Conservation (phyloP, 345 rosid species). For the Populus pruinosa region DNA sequence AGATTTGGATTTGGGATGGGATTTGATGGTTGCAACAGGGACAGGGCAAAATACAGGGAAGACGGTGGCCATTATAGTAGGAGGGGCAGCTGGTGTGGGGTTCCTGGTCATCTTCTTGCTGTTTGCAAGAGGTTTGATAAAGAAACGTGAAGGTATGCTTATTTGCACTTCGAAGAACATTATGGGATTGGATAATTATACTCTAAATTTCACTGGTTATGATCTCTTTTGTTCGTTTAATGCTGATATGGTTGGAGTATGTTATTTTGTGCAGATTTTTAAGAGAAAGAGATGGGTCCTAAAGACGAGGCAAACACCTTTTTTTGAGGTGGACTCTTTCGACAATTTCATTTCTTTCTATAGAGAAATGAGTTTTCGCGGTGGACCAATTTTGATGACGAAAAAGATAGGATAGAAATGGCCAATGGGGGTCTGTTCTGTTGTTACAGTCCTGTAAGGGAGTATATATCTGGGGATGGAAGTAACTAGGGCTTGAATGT, state of each 20-base stretch:
- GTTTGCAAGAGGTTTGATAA: conserved; percentile 71
- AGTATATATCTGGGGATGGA: conserved; percentile 13
- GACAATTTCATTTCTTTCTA: conserved; percentile 13
- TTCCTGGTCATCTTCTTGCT: conserved; percentile 78
- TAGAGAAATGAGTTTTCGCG: conserved; percentile 11
- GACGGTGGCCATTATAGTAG: conserved; percentile 95
- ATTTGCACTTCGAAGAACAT: neutral
- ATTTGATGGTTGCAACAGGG: conserved; percentile 34
- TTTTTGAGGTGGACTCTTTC: conserved; percentile 25
- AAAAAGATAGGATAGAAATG: conserved; percentile 9
- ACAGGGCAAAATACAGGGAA: conserved; percentile 71
- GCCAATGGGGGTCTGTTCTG: conserved; percentile 19
- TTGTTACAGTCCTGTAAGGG: conserved; percentile 8
- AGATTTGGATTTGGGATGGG: neutral
- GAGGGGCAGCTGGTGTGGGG: conserved; percentile 91
- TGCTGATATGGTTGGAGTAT: conserved; percentile 9
- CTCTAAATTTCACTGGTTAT: neutral
- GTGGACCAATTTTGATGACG: conserved; percentile 22
- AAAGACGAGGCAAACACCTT: conserved; percentile 8
- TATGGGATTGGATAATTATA: neutral
- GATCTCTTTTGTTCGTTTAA: neutral
- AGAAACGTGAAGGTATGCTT: conserved; percentile 72
- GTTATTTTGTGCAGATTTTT: conserved; percentile 23
- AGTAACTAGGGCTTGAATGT: neutral
- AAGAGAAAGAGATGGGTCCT: conserved; percentile 14